Base-by-base conservation (phyloP, 2,329 filamentous ascomycete species). In the Botrytis deweyae region DNA sequence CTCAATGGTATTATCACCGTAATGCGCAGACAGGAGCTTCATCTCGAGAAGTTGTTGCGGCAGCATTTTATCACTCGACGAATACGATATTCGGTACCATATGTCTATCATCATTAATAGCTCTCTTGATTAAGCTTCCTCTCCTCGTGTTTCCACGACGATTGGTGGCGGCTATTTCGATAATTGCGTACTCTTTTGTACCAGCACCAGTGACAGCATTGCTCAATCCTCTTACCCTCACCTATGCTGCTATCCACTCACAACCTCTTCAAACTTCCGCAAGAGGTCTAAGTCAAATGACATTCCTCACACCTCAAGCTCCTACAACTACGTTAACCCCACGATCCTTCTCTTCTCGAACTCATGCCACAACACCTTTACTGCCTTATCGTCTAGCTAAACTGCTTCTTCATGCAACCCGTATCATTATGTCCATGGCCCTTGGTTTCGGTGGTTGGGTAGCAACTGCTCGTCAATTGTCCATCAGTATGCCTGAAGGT, bases 1-100 rank as follows among this genome's bases (percentile, higher is more conserved):
- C 94, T 59, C 96, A 99, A 83, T 99, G 96, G 96, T 99, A 99
- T 83, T 99, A 98, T 83, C 95, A 98, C 83, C 93, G 96, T 76
- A 92, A 97, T 78, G 90, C 91, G 7, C 88, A 91, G 18, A 94
- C 95, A 8, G 87, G 91, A 14, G 91, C 94, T 3, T 90, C 93
- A 0, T 95, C 94, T 1, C 87, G 88, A 73, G 91, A 95, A 72
- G 92, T 98, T 66, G 94, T 98, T 40, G 86, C 89, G 75, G 95
- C 95, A 10, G 95, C 95, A 22, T 85, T 97, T 63, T 86, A 87
- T 68, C 96, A 99, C 83, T 92, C 95, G 4, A 86, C 89, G 22
- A 95, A 93, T 25, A 95, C 93, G 2, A 91, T 98, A 55, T 97
- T 98, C 80, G 96, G 96, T 72, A 97, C 94, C 6, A 93, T 98